Base-by-base conservation (phyloP, 2,329 filamentous ascomycete genomes). In the Anthostomella pinea region DNA sequence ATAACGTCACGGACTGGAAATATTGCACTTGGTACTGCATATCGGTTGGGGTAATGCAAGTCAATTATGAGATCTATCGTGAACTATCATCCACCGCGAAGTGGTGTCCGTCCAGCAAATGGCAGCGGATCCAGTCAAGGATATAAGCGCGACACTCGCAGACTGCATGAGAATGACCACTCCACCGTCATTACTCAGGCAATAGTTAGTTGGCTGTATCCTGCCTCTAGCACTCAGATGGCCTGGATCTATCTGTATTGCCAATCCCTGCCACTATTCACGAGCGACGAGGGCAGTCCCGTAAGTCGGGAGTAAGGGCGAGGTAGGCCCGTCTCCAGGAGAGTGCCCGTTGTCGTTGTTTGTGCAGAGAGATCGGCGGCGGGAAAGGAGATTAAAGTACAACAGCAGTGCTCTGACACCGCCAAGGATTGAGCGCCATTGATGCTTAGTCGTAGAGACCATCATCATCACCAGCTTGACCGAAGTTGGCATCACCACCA, bases 391-490 rank as follows among this genome's bases (percentile, higher is more conserved):
- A 64, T 62, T 72, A 72, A 58, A 73, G 64, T 73, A 73, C 69
- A 73, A 33, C 16, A 28, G 43, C 45, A 30, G 37, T 16, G 28
- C 33, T 24, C 10, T 19, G 30, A 20, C 32, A 32, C 29, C 31
- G 20, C 33, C 15, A 39, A 46, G 43, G 38, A 55, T 37, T 23
- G 43, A 27, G 45, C 45, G 50, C 43, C 35, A 39, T 35, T 42
- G 46, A 33, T 38, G 47, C 67, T 77, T 90, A 96, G 70, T 95
- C 87, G 67, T 97, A 97, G 64, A 97, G 86, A 70, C 90, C 91
- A 67, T 96, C 91, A 62, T 97, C 91, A 64, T 95, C 90, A 57
- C 88, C 91, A 52, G 81, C 87, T 57, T 90, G 85, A 49, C 89
- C 90, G 55, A 93, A 90, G 32, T 79, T 65, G 51, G 76, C 63